A percentile compares a stretch with the other conserved stretches of the same genome.
Conservation (phyloP, 768 basidiomycete species). For the Panaeolus papilionaceus region DNA sequence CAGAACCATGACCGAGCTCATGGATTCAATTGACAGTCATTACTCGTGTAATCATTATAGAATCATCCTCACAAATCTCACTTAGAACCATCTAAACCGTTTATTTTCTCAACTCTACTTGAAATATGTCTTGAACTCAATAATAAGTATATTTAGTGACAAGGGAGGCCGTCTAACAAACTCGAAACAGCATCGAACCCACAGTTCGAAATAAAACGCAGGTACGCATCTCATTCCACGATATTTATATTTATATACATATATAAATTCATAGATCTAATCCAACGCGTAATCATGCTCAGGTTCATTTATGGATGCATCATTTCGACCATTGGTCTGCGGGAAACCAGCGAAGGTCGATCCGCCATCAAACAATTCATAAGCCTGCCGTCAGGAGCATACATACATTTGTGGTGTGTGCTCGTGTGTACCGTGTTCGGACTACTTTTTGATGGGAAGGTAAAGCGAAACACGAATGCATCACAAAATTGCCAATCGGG, state of each 20-base stretch:
- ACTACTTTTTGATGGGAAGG: constrained; percentile 32
- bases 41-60: not conserved
- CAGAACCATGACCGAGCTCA: constrained; percentile 1
- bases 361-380: constrained; percentile 25
- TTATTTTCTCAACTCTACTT: not conserved
- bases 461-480: constrained; percentile 28
- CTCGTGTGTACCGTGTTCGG: constrained; percentile 21
- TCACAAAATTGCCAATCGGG: constrained; percentile 32
- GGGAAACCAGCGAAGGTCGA: constrained; percentile 26
- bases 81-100: not conserved
- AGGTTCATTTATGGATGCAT: constrained; percentile 8
- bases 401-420: constrained; percentile 29
- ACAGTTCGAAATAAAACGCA: constrained; percentile 9
- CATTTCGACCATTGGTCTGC: constrained; percentile 23
- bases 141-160: not conserved
- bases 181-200: not conserved
- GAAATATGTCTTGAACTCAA: not conserved
- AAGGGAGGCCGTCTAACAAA: not conserved
- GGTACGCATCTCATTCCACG: constrained; percentile 6
- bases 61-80: not conserved
- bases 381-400: constrained; percentile 21
- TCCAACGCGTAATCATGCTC: not conserved
- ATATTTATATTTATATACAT: not conserved
- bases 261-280: not conserved
- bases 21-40: not conserved